These are phyloP conservation scores for Epichloe scottii DNA, from an alignment of 2,329 filamentous ascomycete genomes.

Conservation along the genomic window DNA sequence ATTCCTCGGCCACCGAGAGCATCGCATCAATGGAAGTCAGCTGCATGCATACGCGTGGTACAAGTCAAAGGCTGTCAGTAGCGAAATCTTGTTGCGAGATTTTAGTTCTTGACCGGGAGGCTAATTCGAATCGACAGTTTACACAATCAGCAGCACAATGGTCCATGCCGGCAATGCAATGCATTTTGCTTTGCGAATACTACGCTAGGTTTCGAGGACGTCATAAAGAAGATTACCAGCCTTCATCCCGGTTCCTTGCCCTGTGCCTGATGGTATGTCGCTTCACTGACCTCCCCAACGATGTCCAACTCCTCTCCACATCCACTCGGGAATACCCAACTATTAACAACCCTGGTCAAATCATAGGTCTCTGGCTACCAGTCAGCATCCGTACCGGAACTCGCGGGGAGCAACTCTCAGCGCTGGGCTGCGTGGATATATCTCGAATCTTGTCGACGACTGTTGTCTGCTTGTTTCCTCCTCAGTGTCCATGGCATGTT, in stretches of 20 bases:
- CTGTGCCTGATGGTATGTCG: slow-evolving; percentile 42
- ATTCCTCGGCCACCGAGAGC: slow-evolving; percentile 33
- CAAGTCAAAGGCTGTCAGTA: slow-evolving; percentile 37
- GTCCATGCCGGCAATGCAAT: slow-evolving; percentile 38
- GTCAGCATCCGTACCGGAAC: neutral
- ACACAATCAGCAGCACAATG: slow-evolving; percentile 21
- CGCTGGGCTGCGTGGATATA: slow-evolving; percentile 42
- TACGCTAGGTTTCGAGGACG: slow-evolving; percentile 42
- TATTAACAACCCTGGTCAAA: neutral
- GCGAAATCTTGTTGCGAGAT: neutral
- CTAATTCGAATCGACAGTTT: slow-evolving; percentile 22
- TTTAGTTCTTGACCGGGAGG: neutral
- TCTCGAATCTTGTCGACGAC: slow-evolving; percentile 37
- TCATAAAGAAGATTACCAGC: slow-evolving; percentile 30
- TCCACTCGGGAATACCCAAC: too few relatives aligned
- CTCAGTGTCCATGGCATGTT: slow-evolving; percentile 42
- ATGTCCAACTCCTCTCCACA: too few relatives aligned
- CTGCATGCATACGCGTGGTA: slow-evolving; percentile 40
- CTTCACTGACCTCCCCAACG: too few relatives aligned
- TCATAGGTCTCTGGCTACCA: slow-evolving; percentile 4
- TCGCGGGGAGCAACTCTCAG: slow-evolving; percentile 12
- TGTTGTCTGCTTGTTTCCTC: slow-evolving; percentile 44
- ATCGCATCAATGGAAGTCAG: slow-evolving; percentile 35
- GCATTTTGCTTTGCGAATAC: slow-evolving; percentile 41
- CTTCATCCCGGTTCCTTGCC: slow-evolving; percentile 36